Conservation (phyloP, 768 basidiomycete genomes). For the Cystobasidium tubakii region DNA sequence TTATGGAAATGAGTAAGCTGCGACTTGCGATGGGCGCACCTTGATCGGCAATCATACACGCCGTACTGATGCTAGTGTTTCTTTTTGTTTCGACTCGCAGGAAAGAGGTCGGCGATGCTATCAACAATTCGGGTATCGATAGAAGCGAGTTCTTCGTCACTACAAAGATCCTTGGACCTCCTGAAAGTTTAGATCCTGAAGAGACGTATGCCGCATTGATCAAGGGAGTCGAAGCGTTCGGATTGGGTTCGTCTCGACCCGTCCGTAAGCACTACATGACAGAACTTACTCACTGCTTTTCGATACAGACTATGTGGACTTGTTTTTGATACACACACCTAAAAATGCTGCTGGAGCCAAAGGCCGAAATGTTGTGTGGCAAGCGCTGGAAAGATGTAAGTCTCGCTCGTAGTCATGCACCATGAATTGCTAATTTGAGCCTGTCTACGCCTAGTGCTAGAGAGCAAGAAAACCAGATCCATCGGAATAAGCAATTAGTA, state of each 20-base stretch:
- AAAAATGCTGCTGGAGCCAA: slow-evolving; percentile 21
- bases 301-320: slow-evolving; percentile 33
- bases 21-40: not conserved
- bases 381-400: slow-evolving; percentile 59
- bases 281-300: not conserved
- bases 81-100: not conserved
- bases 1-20: slow-evolving; percentile 35
- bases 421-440: too few relatives aligned
- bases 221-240: slow-evolving; percentile 24
- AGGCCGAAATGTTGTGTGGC: slow-evolving; percentile 51
- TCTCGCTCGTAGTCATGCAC: not conserved
- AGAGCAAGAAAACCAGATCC: slow-evolving; percentile 68
- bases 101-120: slow-evolving; percentile 29
- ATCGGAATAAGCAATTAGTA: slow-evolving; percentile 71
- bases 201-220: slow-evolving; percentile 12
- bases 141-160: slow-evolving; percentile 33
- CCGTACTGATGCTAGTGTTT: not conserved
- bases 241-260: not conserved
- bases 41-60: not conserved
- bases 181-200: not conserved
- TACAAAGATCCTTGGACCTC: slow-evolving; percentile 19
- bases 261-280: not conserved
- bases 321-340: slow-evolving; percentile 35
- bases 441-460: slow-evolving; percentile 55
- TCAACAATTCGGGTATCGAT: slow-evolving; percentile 12